Conservation (phyloP, 495 filamentous ascomycete species). For the Daldinia grandis region DNA sequence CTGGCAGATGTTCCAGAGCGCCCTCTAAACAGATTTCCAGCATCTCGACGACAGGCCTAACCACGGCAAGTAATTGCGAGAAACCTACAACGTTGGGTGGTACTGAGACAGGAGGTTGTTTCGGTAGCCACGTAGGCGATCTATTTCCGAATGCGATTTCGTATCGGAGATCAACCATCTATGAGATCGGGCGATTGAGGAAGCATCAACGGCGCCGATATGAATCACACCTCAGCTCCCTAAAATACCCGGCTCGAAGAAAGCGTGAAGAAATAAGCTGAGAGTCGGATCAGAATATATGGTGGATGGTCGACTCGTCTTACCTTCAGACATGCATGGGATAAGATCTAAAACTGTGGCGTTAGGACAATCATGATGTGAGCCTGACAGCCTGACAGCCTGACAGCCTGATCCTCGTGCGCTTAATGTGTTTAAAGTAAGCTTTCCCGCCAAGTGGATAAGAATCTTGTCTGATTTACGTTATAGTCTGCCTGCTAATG, state of each 20-base stretch:
- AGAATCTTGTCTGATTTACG: slow-evolving; percentile 5
- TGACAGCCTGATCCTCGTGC: background rate
- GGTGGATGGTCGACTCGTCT: background rate
- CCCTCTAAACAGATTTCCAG: background rate
- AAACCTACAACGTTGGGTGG: background rate
- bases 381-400: background rate
- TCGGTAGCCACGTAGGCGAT: background rate
- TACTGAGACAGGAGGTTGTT: background rate
- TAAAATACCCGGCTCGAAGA: background rate
- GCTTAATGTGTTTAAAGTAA: slow-evolving; percentile 8
- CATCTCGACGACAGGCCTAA: background rate
- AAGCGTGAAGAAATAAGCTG: background rate
- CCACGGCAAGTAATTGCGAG: slow-evolving; percentile 1
- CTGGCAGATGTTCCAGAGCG: background rate
- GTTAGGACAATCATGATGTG: background rate
- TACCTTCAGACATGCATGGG: background rate
- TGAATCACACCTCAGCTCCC: background rate
- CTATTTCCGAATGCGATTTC: background rate
- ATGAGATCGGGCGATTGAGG: background rate
- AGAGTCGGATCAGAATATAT: background rate
- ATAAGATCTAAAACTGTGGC: background rate
- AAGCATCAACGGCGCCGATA: background rate
- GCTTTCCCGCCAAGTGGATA: slow-evolving; percentile 22
- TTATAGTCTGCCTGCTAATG: slow-evolving; percentile 12
- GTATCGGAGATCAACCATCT: background rate